Percentiles rank a stretch among this genome's conserved stretches.
phyloP scores from a whole-genome alignment of 1,284 basidiomycete species.

The Ustilago curta region DNA sequence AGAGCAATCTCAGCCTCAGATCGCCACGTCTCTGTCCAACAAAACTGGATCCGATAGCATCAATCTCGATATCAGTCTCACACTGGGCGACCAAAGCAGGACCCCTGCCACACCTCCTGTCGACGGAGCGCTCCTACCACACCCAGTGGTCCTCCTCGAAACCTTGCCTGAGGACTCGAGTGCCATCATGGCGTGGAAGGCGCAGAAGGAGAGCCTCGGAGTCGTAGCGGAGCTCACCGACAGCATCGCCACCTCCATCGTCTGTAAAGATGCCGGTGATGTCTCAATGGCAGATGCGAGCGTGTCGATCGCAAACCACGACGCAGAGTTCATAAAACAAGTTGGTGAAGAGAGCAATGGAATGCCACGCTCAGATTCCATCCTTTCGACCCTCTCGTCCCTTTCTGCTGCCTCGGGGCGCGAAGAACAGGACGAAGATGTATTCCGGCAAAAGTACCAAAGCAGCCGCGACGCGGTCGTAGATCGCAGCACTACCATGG shows the following conservation, averaged over 20 bases:
- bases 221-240: neutral
- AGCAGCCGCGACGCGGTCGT: constrained; percentile 3
- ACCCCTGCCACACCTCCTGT: neutral
- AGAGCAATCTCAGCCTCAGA: neutral
- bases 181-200: constrained; percentile 9
- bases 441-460: constrained; percentile 10
- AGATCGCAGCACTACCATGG: constrained; percentile 5
- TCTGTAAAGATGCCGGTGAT: neutral
- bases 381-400: constrained; percentile 7
- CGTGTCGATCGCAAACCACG: neutral
- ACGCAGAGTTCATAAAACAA: neutral
- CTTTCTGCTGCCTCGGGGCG: neutral
- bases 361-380: constrained; percentile 13
- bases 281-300: constrained; percentile 4
- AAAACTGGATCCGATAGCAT: neutral
- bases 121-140: constrained; percentile 12
- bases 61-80: constrained; percentile 7
- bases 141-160: constrained; percentile 12
- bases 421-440: constrained; percentile 14
- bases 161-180: constrained; percentile 10
- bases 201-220: neutral
- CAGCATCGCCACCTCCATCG: neutral
- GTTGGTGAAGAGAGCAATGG: neutral
- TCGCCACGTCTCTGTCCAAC: neutral
- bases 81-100: neutral